Evolutionary conservation across 2,329 filamentous ascomycete genomes (phyloP).

Genomic region (Paecilomyces formosus): DNA sequence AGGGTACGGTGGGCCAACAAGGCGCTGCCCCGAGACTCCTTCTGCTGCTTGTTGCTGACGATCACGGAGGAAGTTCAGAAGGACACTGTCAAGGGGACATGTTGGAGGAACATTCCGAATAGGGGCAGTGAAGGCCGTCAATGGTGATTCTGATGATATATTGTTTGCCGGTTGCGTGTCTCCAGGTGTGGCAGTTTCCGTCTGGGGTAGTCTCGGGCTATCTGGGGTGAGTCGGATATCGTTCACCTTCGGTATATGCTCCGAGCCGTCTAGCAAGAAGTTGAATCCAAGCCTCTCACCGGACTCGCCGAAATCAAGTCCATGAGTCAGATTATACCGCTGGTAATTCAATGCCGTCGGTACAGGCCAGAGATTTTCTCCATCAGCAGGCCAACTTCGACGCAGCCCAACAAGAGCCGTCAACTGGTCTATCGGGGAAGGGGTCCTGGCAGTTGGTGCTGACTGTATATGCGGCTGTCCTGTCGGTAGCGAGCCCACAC

Average conservation of each 20-base stretch:
- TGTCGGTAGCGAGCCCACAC: conserved; percentile 10
- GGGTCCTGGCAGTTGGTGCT: conserved; percentile 19
- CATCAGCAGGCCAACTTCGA: conserved; percentile 15
- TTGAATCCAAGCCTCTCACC: conserved; percentile 64
- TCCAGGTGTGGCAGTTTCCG: conserved; percentile 12
- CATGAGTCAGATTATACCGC: conserved; percentile 41
- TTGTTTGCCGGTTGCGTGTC: conserved; percentile 17
- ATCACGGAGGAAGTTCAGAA: conserved; percentile 70
- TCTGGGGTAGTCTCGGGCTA: conserved; percentile 13
- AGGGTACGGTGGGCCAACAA: conserved; percentile 71
- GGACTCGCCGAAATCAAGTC: conserved; percentile 50
- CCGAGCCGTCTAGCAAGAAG: conserved; percentile 60
- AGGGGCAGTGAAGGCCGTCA: conserved; percentile 32
- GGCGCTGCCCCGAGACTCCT: conserved; percentile 55
- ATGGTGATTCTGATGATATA: conserved; percentile 15
- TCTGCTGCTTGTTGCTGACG: conserved; percentile 59
- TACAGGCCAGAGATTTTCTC: conserved; percentile 20
- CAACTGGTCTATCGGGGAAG: conserved; percentile 21
- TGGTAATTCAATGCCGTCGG: conserved; percentile 36
- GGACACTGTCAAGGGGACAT: conserved; percentile 69
- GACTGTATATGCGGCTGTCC: conserved; percentile 23
- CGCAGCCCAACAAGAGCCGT: conserved; percentile 15
- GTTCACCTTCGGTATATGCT: conserved; percentile 48
- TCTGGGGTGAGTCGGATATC: conserved; percentile 30
- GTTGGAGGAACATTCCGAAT: conserved; percentile 60